Evolutionary conservation across 352 stramenopile genomes (phyloP), one percentile per base, ranked within the genome.

Genomic region (Globisporangium orthogonon): DNA sequence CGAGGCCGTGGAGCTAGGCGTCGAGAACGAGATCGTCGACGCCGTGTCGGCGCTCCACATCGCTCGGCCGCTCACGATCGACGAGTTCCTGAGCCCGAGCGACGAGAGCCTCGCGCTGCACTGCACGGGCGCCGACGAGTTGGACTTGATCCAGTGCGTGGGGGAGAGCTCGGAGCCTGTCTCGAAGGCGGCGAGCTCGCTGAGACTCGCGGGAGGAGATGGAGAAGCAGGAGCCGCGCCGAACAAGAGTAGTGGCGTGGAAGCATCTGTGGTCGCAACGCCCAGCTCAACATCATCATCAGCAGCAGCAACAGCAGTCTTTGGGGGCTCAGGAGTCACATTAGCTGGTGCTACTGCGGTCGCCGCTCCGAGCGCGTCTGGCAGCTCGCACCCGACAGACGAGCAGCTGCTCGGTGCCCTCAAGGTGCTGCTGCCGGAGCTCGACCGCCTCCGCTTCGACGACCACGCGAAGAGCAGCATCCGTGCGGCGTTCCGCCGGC

Each of bases 391-490:
- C 30, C 62, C 66, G 41, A 74, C 63, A 6, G 77, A 79, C 52
- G 70, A 83, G 55, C 70, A 83, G 53, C 66, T 83, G 33, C 56
- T 83, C 14, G 69, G 66, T 52, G 71, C 69, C 48, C 75, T 83
- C 49, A 79, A 73, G 37, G 43, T 78, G 54, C 50, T 83, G 51
- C 70, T 83, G 17, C 73, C 70, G 3, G 73, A 83, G 48, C 58
- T 83, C 41, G 73, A 83, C 56, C 70, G 73, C 58, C 61, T 83
- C 35, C 69, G 73, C 18, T 83, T 83, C 47, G 73, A 83, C 35
- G 73, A 83, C 40, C 73, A 78, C 60, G 74, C 73, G 28, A 83
- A 83, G 64, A 80, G 73, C 50, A 83, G 73, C 45, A 83, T 83
- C 54, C 73, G 73, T n/a, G 39, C 55, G 4, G 75, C 69, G 35